Evolutionary conservation across 805 yeast species (phyloP), one percentile per base, ranked within the genome.

Genomic region (Naumovozyma dairenensis): DNA sequence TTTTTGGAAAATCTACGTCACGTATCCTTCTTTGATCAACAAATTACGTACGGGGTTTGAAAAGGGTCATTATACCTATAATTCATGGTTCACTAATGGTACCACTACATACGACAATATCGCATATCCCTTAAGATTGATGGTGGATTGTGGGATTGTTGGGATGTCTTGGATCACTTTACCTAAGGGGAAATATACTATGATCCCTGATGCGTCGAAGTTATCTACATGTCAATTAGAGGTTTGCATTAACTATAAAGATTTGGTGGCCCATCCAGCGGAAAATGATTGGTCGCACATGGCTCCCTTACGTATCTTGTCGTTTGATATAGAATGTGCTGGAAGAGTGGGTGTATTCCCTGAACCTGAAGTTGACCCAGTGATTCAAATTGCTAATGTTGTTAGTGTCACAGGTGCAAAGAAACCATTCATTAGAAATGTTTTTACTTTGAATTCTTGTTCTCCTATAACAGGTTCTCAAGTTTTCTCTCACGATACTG

Each of bases 101-200:
- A 58, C 69, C 12, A 76, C 80, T 47, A 77, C 96, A 0, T 92
- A 78, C 54, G 99, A 92, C 59, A 92, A 92, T 54, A 77, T 92
- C 40, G 84, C 86, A 36, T 93, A 80, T 54, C 64, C 85, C 22
- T 59, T 93, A 38, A 68, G 98, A 47, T 65, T 87, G 59, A 85
- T 92, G 92, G 74, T 92, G 28, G 99, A 92, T 60, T 79, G 94
- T 58, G 74, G 79, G 32, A 84, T 89, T 40, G 80, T 89, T 1
- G 93, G 99, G 25, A 92, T 92, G 98, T 81, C 93, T 17, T 92
- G 99, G 99, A 68, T 93, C 18, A 81, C 95, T 0, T 67, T 89
- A 17, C 96, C 97, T 0, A 72, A 67, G 36, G 75, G 76, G 0
- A 79, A 72, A 44, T 93, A 87, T 56, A 47, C 52, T 1, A 31